Evolutionary conservation across 345 rosid species (phyloP).

Genomic region (Salix dunnii): DNA sequence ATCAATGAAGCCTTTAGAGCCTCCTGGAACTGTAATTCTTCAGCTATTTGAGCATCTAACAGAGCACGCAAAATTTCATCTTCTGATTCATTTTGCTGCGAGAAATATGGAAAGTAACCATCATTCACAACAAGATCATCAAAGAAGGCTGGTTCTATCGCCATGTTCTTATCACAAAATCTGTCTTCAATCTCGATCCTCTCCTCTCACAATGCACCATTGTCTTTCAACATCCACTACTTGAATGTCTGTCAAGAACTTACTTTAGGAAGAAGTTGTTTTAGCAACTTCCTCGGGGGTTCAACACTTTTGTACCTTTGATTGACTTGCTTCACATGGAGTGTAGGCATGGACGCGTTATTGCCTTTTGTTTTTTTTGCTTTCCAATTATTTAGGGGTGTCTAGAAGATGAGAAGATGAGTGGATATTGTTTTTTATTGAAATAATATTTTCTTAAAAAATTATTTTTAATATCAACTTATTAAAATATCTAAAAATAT

Average conservation of each 20-base stretch:
- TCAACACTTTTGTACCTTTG: neutral
- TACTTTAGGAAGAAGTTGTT: neutral
- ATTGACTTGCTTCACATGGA: neutral
- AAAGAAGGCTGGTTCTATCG: neutral
- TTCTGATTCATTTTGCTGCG: neutral
- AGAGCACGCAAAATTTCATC: neutral
- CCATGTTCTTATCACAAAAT: neutral
- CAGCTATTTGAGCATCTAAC: neutral
- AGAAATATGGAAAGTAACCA: neutral
- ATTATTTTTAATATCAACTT: too few species aligned
- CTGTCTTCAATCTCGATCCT: neutral
- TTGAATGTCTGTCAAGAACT: neutral
- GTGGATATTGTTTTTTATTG: too few species aligned
- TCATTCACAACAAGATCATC: neutral
- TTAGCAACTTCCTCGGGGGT: neutral
- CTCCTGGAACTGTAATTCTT: constrained; percentile 13
- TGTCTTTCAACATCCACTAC: neutral
- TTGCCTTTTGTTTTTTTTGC: neutral
- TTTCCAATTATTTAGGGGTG: too few species aligned
- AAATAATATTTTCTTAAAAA: too few species aligned
- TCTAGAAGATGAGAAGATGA: too few species aligned
- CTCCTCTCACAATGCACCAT: neutral
- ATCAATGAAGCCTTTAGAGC: neutral
- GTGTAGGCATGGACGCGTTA: neutral
- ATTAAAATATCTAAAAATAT: too few species aligned